phyloP scores from a whole-genome alignment of 169 alveolate species.

The Plasmodium inui region DNA sequence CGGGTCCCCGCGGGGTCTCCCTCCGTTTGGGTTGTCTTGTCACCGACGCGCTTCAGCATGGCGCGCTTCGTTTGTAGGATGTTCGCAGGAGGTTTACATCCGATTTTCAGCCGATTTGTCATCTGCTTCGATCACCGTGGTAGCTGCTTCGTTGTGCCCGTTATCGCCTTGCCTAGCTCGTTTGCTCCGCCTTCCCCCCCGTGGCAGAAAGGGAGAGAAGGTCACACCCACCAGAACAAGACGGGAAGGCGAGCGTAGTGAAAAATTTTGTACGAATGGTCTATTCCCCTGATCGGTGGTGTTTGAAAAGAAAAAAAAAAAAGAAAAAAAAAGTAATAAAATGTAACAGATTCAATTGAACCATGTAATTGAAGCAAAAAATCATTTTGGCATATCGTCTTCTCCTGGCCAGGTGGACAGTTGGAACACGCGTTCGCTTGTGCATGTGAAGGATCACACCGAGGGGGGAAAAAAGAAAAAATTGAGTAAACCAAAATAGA shows the following conservation, averaged over 20 bases:
- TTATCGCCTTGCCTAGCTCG: neutral
- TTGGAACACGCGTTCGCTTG: neutral
- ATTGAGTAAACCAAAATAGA: neutral
- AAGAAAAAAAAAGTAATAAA: neutral
- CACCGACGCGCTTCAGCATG: neutral
- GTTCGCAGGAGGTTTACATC: neutral
- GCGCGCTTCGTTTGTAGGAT: neutral
- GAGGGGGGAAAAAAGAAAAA: neutral
- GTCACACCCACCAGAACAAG: neutral
- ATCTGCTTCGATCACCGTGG: neutral
- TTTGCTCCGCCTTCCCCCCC: neutral
- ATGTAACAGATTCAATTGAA: neutral
- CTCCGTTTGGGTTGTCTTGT: conserved; percentile 1
- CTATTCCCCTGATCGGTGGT: neutral
- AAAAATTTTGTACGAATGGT: neutral
- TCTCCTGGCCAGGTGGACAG: neutral
- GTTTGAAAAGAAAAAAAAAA: neutral
- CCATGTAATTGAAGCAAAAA: neutral
- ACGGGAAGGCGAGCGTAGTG: neutral
- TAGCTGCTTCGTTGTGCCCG: neutral
- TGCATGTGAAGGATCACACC: conserved; percentile 3
- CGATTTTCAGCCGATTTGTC: neutral
- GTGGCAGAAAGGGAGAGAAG: neutral
- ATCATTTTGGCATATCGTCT: neutral
- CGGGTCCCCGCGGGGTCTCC: neutral